Evolutionary conservation across 1,139 yeast species (phyloP).

Genomic region (Spathaspora sp.): DNA sequence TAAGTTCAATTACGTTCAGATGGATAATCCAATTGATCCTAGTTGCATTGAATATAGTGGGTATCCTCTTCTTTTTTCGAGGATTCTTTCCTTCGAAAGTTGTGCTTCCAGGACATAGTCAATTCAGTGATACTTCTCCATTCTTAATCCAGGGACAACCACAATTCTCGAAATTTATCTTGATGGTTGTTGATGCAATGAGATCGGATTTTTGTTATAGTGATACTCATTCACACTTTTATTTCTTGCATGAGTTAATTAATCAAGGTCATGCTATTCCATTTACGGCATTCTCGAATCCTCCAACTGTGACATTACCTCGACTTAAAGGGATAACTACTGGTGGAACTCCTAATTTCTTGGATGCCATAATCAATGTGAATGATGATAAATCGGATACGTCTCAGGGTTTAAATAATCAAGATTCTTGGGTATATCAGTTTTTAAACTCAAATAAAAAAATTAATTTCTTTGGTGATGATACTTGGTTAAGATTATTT

Average conservation of each 20-base stretch:
- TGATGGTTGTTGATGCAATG: conserved; percentile 92
- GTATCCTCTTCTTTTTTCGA: conserved; percentile 60
- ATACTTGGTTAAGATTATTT: conserved; percentile 92
- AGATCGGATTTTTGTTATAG: conserved; percentile 84
- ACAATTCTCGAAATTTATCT: conserved; percentile 64
- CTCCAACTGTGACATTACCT: conserved; percentile 84
- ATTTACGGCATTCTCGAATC: conserved; percentile 85
- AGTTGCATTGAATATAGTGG: conserved; percentile 34
- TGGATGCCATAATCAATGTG: conserved; percentile 87
- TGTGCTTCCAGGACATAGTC: conserved; percentile 56
- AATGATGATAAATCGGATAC: conserved; percentile 77
- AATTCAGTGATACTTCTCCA: conserved; percentile 24
- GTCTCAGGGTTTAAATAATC: conserved; percentile 69
- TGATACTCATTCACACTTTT: conserved; percentile 55
- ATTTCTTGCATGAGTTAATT: conserved; percentile 64
- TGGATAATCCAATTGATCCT: conserved; percentile 14
- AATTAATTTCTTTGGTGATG: conserved; percentile 91
- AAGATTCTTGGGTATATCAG: conserved; percentile 88
- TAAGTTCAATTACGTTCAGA: conserved; percentile 12
- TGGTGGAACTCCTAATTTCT: conserved; percentile 76
- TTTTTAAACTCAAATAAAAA: conserved; percentile 41
- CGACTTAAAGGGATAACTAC: conserved; percentile 77
- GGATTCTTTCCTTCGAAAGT: conserved; percentile 93
- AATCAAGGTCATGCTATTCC: conserved; percentile 73
- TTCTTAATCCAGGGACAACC: conserved; percentile 27